A percentile compares a stretch with the other conserved stretches of the same genome.
Evolutionary conservation across 2,329 filamentous ascomycete genomes (phyloP).

Genomic region (Rugonectria rugulosa): DNA sequence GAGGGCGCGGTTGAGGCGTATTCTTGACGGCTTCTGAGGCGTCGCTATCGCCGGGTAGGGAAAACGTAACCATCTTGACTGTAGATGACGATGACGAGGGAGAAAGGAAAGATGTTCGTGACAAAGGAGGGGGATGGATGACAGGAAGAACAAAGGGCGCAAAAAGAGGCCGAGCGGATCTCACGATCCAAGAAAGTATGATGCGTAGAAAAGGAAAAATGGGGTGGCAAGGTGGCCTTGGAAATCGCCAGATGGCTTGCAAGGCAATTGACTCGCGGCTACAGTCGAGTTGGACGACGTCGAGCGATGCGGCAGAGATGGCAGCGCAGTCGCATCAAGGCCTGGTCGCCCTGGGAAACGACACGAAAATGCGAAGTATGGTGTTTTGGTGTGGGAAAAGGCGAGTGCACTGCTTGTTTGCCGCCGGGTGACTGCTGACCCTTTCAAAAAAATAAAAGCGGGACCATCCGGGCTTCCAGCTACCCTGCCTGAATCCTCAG

Average conservation of each 20-base stretch:
- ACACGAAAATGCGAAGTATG: slow-evolving; percentile 37
- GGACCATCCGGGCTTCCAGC: not conserved
- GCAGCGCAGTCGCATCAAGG: slow-evolving; percentile 39
- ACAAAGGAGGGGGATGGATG: slow-evolving; percentile 22
- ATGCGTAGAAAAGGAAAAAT: slow-evolving; percentile 16
- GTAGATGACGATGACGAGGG: not conserved
- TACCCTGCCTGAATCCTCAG: slow-evolving; percentile 14
- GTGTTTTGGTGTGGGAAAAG: slow-evolving; percentile 38
- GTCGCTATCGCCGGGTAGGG: slow-evolving; percentile 47
- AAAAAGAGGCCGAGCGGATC: slow-evolving; percentile 7
- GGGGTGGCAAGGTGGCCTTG: slow-evolving; percentile 14
- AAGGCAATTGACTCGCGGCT: slow-evolving; percentile 27
- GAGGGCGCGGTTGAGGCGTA: slow-evolving; percentile 50
- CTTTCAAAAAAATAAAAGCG: slow-evolving; percentile 32
- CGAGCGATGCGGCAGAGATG: slow-evolving; percentile 37
- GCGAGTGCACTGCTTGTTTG: slow-evolving; percentile 26
- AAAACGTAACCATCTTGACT: slow-evolving; percentile 48
- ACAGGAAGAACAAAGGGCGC: slow-evolving; percentile 22
- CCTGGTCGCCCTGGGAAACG: slow-evolving; percentile 41
- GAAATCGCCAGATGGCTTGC: slow-evolving; percentile 18
- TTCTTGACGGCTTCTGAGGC: slow-evolving; percentile 40
- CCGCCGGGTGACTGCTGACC: slow-evolving; percentile 31
- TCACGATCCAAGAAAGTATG: slow-evolving; percentile 9
- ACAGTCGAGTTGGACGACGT: slow-evolving; percentile 28
- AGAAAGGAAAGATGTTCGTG: slow-evolving; percentile 6